Evolutionary conservation across 1,139 yeast genomes (phyloP).

Genomic region (Spathaspora sp.): DNA sequence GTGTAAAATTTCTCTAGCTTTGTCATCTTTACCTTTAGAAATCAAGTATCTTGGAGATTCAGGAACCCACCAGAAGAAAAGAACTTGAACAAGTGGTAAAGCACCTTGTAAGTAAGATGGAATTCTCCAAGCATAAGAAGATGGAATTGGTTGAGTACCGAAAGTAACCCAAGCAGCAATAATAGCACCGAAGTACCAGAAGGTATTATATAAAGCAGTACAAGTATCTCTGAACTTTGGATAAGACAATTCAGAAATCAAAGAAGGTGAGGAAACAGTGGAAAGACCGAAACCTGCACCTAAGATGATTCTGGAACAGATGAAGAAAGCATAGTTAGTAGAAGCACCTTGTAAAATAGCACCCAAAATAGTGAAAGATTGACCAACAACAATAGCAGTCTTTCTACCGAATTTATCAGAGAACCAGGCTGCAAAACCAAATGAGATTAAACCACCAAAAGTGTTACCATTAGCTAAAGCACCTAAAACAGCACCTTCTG

Average conservation of each 20-base stretch:
- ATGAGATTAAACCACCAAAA: slow-evolving; percentile 23
- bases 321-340: slow-evolving; percentile 37
- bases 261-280: slow-evolving; percentile 39
- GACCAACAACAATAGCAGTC: slow-evolving; percentile 27
- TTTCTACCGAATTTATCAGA: slow-evolving; percentile 36
- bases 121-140: slow-evolving; percentile 41
- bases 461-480: slow-evolving; percentile 38
- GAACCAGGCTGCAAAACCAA: slow-evolving; percentile 21
- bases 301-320: slow-evolving; percentile 37
- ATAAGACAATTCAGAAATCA: slow-evolving; percentile 43
- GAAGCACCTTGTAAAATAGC: slow-evolving; percentile 45
- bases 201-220: slow-evolving; percentile 49
- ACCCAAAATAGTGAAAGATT: slow-evolving; percentile 30
- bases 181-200: slow-evolving; percentile 53
- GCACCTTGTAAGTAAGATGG: slow-evolving; percentile 48
- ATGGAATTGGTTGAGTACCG: slow-evolving; percentile 37
- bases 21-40: slow-evolving; percentile 33
- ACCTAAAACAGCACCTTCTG: slow-evolving; percentile 45
- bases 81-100: slow-evolving; percentile 27
- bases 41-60: slow-evolving; percentile 50
- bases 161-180: slow-evolving; percentile 56
- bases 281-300: slow-evolving; percentile 43
- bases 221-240: slow-evolving; percentile 48
- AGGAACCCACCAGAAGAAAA: slow-evolving; percentile 36
- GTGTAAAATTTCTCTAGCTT: slow-evolving; percentile 42